Evolutionary conservation across 352 stramenopile species (phyloP), one percentile per base, ranked within the genome.

Genomic region (Phytophthora nicotianae): DNA sequence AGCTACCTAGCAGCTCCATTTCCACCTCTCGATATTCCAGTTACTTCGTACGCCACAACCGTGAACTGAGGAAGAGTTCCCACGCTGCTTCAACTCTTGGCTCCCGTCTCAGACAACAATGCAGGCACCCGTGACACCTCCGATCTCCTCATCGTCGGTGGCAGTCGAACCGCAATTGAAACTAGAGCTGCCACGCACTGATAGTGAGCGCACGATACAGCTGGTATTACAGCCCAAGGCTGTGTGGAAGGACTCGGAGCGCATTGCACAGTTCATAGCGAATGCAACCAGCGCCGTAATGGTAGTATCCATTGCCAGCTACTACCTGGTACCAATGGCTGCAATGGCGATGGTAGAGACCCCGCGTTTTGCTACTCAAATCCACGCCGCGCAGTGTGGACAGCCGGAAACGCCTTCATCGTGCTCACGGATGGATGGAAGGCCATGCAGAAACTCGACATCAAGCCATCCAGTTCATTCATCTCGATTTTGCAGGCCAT

Each of bases 161-260:
- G 37, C 14, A 43, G 2, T 47, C 6, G 9, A 38, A 2, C 17
- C 40, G 24, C 38, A 51, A 37, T 17, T 69, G 27, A 58, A 65
- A 41, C 13, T 70, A 40, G 42, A 61, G 66, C 29, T 70, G 37
- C 35, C 54, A 10, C 46, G 24, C 13, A 59, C 65, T 4, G n/a
- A 55, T 33, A 70, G 50, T 11, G 54, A 74, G 13, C 53, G 19
- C 9, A 27, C 29, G 0, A 62, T 73, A 9, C 42, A 50, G 16
- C 21, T 61, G 19, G 42, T 59, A n/a, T 14, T 62, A 14, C 66
- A 65, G 21, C 66, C 66, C n/a, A 70, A 66, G 43, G 41, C 65
- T n/a, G 32, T 68, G 45, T 91, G 81, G 81, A 89, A 88, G 59
- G 69, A 89, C 68, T 78, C 77, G 63, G 70, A 88, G 17, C 81